Base-by-base conservation (phyloP, 257 asterid species). In the Solanum pinnatisectum region DNA sequence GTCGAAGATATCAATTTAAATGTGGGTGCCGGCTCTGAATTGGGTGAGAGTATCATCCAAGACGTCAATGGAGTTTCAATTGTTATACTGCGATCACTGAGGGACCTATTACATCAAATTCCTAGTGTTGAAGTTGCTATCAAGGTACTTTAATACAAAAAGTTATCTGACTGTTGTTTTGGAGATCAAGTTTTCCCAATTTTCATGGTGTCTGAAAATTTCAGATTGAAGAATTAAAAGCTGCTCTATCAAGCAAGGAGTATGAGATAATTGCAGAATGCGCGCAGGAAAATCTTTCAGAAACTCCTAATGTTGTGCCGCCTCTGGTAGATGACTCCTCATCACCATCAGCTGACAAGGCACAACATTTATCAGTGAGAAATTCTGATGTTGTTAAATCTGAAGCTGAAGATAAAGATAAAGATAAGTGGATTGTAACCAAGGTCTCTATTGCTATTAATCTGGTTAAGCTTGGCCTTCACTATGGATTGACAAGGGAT, bases 1-100 rank as follows among this genome's bases (percentile, higher is more conserved):
- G 96, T 97, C 88, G 96, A 97, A 89, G 98, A 96, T 91, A 97
- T 97, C 93, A 97, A 97, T 91, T 92, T 97, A 88, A 97, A 94
- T 91, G 96, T 97, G 92, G 98, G 96, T 84, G 91, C 95, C 82
- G 99, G 95, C 67, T 90, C 96, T 84, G 96, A 93, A 87, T 89
- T 96, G 91, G 97, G 99, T 71, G 99, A 96, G 90, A 97, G 98
- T 91, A 96, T 97, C 89, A 93, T 97, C 90, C 94, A 93, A 90
- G 93, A 94, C 87, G 98, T 97, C 89, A 94, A 94, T 92, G 99
- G 99, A 79, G 92, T 96, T 90, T 92, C 96, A 71, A 86, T 97
- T 79, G 90, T 93, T 88, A 96, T 95, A 88, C 93, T 87, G 90
- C 93, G 99, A 92, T 90, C 99, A 9, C 98, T 97, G 27, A 96